Evolutionary conservation across 805 yeast species (phyloP).

Genomic region (Teunomyces pallodes): DNA sequence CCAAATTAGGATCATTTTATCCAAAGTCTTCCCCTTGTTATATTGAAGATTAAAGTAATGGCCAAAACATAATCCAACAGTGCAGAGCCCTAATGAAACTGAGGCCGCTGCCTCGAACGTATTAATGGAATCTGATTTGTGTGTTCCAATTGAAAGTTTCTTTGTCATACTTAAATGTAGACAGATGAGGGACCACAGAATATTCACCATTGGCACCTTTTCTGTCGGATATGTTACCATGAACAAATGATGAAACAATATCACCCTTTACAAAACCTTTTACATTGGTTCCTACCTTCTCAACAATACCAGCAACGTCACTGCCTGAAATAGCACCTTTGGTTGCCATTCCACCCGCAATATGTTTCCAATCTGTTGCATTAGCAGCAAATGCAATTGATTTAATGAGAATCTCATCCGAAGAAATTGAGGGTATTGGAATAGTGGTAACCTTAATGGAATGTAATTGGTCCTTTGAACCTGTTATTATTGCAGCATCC

Average conservation of each 20-base stretch:
- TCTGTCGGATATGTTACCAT: constrained; percentile 47
- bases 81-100: constrained; percentile 50
- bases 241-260: constrained; percentile 48
- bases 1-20: constrained; percentile 28
- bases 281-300: constrained; percentile 48
- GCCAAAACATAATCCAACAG: constrained; percentile 43
- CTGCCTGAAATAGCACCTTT: constrained; percentile 55
- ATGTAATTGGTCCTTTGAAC: constrained; percentile 1
- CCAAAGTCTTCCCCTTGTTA: constrained; percentile 12
- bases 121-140: constrained; percentile 36
- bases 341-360: constrained; percentile 36
- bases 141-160: constrained; percentile 12
- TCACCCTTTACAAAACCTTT: constrained; percentile 40
- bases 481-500: constrained; percentile 2
- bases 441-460: constrained; percentile 20
- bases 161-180: constrained; percentile 31
- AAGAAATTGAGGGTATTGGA: constrained; percentile 32
- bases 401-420: constrained; percentile 45
- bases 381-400: constrained; percentile 57
- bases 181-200: constrained; percentile 35
- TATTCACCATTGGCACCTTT: constrained; percentile 64
- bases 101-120: constrained; percentile 69
- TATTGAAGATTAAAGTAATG: constrained; percentile 28
- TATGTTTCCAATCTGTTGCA: constrained; percentile 73
- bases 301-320: constrained; percentile 59